Conservation (phyloP, 331 rosid species). For the Arachis monticola region DNA sequence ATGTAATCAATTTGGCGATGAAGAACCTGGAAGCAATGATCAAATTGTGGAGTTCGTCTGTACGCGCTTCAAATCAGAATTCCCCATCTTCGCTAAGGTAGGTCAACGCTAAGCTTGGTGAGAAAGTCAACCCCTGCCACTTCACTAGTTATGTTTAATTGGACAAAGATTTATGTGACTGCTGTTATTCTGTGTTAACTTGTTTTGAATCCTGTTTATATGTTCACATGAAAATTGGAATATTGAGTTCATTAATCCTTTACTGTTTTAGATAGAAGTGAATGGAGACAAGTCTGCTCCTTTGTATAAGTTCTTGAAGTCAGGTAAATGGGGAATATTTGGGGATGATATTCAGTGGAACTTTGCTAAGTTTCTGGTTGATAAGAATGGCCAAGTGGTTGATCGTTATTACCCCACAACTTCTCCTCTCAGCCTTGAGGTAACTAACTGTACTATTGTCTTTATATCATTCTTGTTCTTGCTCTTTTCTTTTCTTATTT, state of each 20-base stretch:
- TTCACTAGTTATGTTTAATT: slow-evolving; percentile 18
- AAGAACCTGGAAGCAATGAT: slow-evolving; percentile 77
- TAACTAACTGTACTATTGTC: slow-evolving; percentile 6
- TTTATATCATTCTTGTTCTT: neutral
- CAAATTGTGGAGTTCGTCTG: slow-evolving; percentile 69
- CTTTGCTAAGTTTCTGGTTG: slow-evolving; percentile 75
- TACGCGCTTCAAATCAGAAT: slow-evolving; percentile 78
- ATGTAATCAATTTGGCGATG: slow-evolving; percentile 72
- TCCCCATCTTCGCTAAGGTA: slow-evolving; percentile 79
- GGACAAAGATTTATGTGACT: neutral
- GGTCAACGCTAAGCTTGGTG: slow-evolving; percentile 7
- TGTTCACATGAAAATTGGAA: neutral
- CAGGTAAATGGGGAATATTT: slow-evolving; percentile 65
- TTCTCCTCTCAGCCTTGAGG: slow-evolving; percentile 74
- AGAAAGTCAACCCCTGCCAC: neutral
- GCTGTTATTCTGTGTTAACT: slow-evolving; percentile 15
- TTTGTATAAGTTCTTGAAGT: slow-evolving; percentile 68
- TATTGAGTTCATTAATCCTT: neutral
- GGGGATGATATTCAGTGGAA: slow-evolving; percentile 79
- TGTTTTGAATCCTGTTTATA: neutral
- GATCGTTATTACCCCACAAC: slow-evolving; percentile 78
- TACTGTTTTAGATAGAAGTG: slow-evolving; percentile 64
- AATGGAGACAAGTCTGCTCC: slow-evolving; percentile 64
- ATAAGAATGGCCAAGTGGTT: slow-evolving; percentile 65
- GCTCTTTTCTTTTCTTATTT: neutral